Evolutionary conservation across 192 early-diverging fungal species (phyloP), one percentile per base, ranked within the genome.

Genomic region (Backusella tarrabulga): DNA sequence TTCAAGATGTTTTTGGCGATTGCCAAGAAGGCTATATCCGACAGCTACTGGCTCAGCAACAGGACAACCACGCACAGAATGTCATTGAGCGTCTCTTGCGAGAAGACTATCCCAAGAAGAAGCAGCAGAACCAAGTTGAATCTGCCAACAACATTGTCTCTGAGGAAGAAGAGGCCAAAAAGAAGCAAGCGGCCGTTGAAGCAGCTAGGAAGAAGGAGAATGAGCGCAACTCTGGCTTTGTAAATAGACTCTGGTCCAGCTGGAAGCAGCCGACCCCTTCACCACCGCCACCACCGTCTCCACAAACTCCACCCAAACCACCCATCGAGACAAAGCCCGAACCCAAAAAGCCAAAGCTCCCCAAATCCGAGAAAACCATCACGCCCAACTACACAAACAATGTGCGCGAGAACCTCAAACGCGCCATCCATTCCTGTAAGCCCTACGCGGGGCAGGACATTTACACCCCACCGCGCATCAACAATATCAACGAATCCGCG

Each of bases 1-100:
- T 91, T 17, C 83, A 78, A 32, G 77, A 82, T 4, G 84, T 93
- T 36, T 95, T 93, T 85, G 88, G 93, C 0, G 88, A 93, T 73
- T 90, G 88, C 36, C 90, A 92, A 35, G 83, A 81, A 23, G 76
- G 75, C 6, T 92, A 83, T 74, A 83, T 93, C 76, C 83, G 82
- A 34, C 76, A 88, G 26, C 79, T 83, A 8, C 35, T 95, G 9
- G 73, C 77, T 21, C 83, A 81, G 23, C 86, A 90, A 69, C 88
- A 77, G 1, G 54, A 83, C 11, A 85, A 90, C 41, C 87, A 87
- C 78, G 82, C 89, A 0, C 71, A 79, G 34, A 81, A 87, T 41
- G 90, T 95, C 5, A 88, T 89, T 34, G 87, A 91, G 74, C 83
- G 83, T 77, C 75, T 93, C 4, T 72, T 91, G 9, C 88, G 91